A percentile compares a stretch with the other conserved stretches of the same genome.
These are phyloP conservation scores for Xylariomycetidae sp. DNA, from an alignment of 2,329 filamentous ascomycete genomes.

Conservation along the genomic window DNA sequence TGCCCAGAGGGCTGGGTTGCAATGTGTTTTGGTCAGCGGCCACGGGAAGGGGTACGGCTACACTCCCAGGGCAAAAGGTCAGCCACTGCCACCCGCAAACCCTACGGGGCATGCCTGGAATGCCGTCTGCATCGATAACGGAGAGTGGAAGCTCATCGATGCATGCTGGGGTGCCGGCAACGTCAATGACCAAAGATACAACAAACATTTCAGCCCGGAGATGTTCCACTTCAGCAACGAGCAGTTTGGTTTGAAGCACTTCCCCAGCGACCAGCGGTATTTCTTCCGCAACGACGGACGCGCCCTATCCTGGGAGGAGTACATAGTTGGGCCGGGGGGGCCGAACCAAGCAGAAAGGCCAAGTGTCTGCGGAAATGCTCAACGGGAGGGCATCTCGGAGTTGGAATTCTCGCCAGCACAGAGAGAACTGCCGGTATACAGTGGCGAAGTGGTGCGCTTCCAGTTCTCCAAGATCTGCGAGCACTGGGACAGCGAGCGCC, in stretches of 20 bases:
- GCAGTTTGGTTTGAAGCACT: conserved; percentile 76
- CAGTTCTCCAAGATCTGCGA: conserved; percentile 73
- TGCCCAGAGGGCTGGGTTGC: conserved; percentile 71
- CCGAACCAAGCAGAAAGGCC: conserved; percentile 39
- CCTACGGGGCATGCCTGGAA: conserved; percentile 82
- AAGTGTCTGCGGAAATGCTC: conserved; percentile 37
- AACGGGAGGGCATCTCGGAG: conserved; percentile 46
- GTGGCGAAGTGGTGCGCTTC: conserved; percentile 60
- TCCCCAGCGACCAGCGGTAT: conserved; percentile 58
- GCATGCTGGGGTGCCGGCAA: conserved; percentile 87
- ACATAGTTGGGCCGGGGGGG: conserved; percentile 62
- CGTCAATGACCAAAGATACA: conserved; percentile 55
- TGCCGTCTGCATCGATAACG: conserved; percentile 78
- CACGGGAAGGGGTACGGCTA: conserved; percentile 86
- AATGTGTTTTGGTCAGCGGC: conserved; percentile 67
- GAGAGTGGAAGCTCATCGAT: conserved; percentile 87
- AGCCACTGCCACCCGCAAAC: conserved; percentile 58
- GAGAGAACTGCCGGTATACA: conserved; percentile 55
- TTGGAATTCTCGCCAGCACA: conserved; percentile 56
- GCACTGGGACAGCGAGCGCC: conserved; percentile 71
- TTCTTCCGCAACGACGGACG: conserved; percentile 73
- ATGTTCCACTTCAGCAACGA: conserved; percentile 63
- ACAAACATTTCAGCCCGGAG: conserved; percentile 59
- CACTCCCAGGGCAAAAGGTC: conserved; percentile 52
- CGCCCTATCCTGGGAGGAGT: conserved; percentile 68